Evolutionary conservation across 495 filamentous ascomycete genomes (phyloP).

Genomic region (Pseudomonodictys pantanalensis): DNA sequence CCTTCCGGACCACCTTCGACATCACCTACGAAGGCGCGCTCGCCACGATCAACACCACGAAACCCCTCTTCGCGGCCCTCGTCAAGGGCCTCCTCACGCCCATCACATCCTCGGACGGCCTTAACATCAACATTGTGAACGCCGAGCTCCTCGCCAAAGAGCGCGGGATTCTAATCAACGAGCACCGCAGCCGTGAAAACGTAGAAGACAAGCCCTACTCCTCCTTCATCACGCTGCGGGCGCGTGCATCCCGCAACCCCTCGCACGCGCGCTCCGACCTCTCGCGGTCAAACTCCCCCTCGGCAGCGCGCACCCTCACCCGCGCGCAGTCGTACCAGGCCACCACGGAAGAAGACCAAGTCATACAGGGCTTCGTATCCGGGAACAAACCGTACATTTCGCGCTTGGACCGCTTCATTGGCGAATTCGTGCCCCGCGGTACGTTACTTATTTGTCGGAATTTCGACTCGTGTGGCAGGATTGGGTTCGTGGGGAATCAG

Average conservation of each 20-base stretch:
- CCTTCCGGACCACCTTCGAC: conserved; percentile 59
- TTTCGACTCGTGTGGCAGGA: conserved; percentile 70
- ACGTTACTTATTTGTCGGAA: conserved; percentile 66
- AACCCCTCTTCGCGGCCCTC: conserved; percentile 66
- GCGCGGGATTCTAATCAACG: conserved; percentile 66
- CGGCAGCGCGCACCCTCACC: conserved; percentile 9
- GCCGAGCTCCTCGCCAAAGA: conserved; percentile 65
- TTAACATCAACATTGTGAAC: conserved; percentile 74
- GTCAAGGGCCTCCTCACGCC: conserved; percentile 63
- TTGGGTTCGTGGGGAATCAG: conserved; percentile 63
- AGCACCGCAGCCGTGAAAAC: conserved; percentile 56
- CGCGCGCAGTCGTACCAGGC: conserved; percentile 16
- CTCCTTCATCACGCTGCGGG: conserved; percentile 59
- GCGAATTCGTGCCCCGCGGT: conserved; percentile 62
- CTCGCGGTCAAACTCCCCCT: conserved; percentile 38
- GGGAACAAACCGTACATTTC: conserved; percentile 60
- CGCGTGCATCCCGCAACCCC: conserved; percentile 43
- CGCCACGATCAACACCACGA: conserved; percentile 60
- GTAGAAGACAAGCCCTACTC: conserved; percentile 52
- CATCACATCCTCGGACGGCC: conserved; percentile 55
- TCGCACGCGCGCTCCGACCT: conserved; percentile 33
- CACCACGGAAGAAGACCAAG: conserved; percentile 46
- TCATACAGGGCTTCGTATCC: conserved; percentile 65
- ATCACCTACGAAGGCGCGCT: conserved; percentile 67
- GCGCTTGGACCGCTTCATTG: conserved; percentile 61